phyloP scores from a whole-genome alignment of 2,329 filamentous ascomycete genomes.

The Ambrosiella xylebori region DNA sequence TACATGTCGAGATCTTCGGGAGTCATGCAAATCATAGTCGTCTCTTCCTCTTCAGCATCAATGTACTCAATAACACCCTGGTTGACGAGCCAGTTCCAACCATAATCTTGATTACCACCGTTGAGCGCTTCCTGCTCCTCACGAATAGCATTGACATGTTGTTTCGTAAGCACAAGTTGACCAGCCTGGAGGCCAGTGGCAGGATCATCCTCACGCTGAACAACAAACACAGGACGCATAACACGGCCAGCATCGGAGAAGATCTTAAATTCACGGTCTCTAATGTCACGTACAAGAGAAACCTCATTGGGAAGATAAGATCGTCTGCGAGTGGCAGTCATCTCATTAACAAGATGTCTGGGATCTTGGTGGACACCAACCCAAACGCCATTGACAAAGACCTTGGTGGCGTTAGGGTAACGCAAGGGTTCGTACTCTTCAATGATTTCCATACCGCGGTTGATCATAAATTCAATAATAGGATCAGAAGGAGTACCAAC shows the following conservation, averaged over 20 bases:
- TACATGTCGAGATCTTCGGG: conserved; percentile 81
- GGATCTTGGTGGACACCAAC: conserved; percentile 88
- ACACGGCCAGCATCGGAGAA: conserved; percentile 95
- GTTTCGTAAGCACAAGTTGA: conserved; percentile 64
- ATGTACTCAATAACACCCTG: conserved; percentile 86
- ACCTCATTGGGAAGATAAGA: conserved; percentile 82
- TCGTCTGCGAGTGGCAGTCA: conserved; percentile 60
- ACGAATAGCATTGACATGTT: conserved; percentile 59
- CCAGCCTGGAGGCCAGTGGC: conserved; percentile 45
- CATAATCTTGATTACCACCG: conserved; percentile 46
- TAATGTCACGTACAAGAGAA: conserved; percentile 86
- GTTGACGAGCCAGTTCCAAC: conserved; percentile 74
- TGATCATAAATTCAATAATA: conserved; percentile 88
- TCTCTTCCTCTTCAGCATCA: conserved; percentile 96
- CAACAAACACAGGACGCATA: conserved; percentile 81
- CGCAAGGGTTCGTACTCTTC: conserved; percentile 82
- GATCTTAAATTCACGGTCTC: conserved; percentile 95
- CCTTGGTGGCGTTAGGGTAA: conserved; percentile 86
- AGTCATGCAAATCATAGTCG: conserved; percentile 98
- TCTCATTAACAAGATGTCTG: conserved; percentile 62
- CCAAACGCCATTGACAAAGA: conserved; percentile 97
- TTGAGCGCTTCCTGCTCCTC: conserved; percentile 53
- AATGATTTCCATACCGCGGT: conserved; percentile 85
- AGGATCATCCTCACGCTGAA: conserved; percentile 68
- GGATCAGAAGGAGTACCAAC: conserved; percentile 83